phyloP scores from a whole-genome alignment of 2,329 filamentous ascomycete genomes.

The Fusarium verrucosum region DNA sequence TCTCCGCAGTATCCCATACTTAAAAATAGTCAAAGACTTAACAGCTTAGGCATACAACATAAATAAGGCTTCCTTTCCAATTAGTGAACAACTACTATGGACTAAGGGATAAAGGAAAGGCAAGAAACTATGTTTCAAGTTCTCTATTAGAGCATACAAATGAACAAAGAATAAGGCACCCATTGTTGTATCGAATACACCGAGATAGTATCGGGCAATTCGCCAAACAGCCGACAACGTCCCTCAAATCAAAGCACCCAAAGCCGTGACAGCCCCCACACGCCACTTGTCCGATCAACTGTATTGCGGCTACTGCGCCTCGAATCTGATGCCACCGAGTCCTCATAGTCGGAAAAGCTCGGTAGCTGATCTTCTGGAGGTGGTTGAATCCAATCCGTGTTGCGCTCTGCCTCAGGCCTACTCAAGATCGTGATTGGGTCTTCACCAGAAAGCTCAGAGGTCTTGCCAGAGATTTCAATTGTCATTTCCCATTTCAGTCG shows the following conservation, averaged over 20 bases:
- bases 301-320: background rate
- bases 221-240: no score
- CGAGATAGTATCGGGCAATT: background rate
- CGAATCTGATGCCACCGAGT: accelerated
- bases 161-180: no score
- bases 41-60: no score
- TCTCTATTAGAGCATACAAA: no score
- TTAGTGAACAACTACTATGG: no score
- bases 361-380: background rate
- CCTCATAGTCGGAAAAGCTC: background rate
- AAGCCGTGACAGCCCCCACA: background rate
- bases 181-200: background rate
- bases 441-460: background rate
- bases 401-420: background rate
- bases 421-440: background rate
- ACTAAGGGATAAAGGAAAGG: no score
- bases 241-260: background rate
- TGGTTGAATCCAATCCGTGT: constrained; percentile 1
- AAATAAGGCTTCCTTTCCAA: no score
- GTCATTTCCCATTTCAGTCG: background rate
- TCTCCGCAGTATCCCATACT: background rate
- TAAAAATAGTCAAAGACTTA: no score
- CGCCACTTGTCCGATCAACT: background rate
- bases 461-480: background rate
- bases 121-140: no score